Evolutionary conservation across 2,329 filamentous ascomycete genomes (phyloP), one percentile per base, ranked within the genome.

Genomic region (Trematosphaeria pertusa): DNA sequence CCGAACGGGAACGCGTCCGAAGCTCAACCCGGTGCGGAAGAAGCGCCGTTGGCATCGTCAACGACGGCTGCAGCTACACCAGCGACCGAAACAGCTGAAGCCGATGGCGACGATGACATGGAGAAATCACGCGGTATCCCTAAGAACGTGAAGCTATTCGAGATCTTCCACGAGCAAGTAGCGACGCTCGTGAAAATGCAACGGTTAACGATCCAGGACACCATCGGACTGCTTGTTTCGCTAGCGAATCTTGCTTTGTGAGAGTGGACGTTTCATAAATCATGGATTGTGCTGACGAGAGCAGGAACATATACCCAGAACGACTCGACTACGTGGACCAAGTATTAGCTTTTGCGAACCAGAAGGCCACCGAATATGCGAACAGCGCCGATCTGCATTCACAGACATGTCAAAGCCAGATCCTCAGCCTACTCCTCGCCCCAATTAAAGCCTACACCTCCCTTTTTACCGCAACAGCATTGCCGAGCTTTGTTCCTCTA

Each of bases 351-450:
- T 97, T 94, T 69, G 93, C 92, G 38, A 87, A 89, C 40, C 81
- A 86, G 61, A 96, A 97, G 73, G 90, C 93, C 28, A 81, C 85
- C 40, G 91, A 97, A 69, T 90, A 95, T 72, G 86, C 89, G 48
- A 97, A 96, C 72, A 96, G 92, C 61, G 87, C 94, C n/a, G 94
- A 99, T 65, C 79, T 99, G 20, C 94, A 97, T 73, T 93, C 92
- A 3, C 83, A 87, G 48, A 84, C 87, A 4, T 89, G 91, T 8
- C 95, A 99, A 75, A 87, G 91, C 59, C 95, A 91, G 61, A 85
- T 99, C 33, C 82, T 97, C 49, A 89, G 87, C 41, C 85, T 99
- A 17, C 83, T 99, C n/a, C 87, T 94, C 59, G 91, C 91, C 6
- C 94, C 94, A 0, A 83, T 97, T 50, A 88, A 91, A 71, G 86